A percentile compares a stretch with the other conserved stretches of the same genome.
Evolutionary conservation across 805 yeast species (phyloP).

Genomic region (Saccharomycopsis javanensis): DNA sequence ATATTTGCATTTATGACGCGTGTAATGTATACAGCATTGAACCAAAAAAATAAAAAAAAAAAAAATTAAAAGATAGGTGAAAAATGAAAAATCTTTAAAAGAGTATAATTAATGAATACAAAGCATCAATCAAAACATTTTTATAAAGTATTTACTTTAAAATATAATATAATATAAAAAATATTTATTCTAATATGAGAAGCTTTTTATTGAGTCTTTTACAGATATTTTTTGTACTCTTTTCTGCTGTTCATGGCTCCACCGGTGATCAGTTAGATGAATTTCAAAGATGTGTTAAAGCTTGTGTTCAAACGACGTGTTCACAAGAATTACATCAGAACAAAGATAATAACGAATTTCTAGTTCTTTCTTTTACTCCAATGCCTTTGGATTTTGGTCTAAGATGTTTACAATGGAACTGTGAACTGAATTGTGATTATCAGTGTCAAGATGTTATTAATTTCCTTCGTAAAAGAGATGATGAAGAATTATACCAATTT

Average conservation of each 20-base stretch:
- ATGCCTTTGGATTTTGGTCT: constrained; percentile 35
- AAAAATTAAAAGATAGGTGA: no score
- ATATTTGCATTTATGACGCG: no score
- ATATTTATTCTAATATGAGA: neutral
- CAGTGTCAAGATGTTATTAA: constrained; percentile 81
- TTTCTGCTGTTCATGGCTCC: constrained; percentile 30
- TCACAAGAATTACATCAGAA: constrained; percentile 8
- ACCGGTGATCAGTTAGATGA: constrained; percentile 54
- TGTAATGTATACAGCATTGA: no score
- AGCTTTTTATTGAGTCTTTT: neutral
- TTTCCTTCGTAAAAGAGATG: constrained; percentile 33
- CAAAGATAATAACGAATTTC: constrained; percentile 27
- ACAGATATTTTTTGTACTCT: neutral
- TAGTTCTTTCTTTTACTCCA: constrained; percentile 27
- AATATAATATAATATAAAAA: neutral
- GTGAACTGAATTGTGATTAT: constrained; percentile 80
- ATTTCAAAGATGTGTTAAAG: constrained; percentile 44
- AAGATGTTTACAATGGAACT: constrained; percentile 56
- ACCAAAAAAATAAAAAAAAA: no score
- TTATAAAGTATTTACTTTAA: neutral
- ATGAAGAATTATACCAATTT: constrained; percentile 65
- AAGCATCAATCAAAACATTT: no score
- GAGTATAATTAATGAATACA: no score
- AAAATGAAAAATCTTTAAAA: no score
- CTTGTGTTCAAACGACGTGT: constrained; percentile 33